Evolutionary conservation across 495 filamentous ascomycete genomes (phyloP).

Genomic region (Amniculicola lignicola): DNA sequence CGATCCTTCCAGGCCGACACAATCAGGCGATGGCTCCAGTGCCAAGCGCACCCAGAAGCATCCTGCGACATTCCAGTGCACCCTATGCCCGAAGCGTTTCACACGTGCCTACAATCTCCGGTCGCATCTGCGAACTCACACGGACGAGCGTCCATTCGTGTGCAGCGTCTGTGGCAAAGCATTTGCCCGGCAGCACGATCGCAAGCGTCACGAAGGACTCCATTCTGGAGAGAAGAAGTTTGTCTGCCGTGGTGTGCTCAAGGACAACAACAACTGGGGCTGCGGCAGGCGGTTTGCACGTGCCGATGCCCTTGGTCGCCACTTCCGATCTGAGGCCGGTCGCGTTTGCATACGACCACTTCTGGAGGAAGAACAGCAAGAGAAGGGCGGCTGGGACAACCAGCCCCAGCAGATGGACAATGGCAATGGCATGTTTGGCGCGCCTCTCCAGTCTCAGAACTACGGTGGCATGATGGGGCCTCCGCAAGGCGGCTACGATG

Average conservation of each 20-base stretch:
- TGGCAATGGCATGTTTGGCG: conserved; percentile 17
- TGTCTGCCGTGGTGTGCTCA: conserved; percentile 86
- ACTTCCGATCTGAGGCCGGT: conserved; percentile 94
- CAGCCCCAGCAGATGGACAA: conserved; percentile 31
- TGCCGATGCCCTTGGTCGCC: conserved; percentile 91
- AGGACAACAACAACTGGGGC: conserved; percentile 80
- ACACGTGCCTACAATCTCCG: conserved; percentile 51
- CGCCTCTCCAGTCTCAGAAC: conserved; percentile 5
- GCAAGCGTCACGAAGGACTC: conserved; percentile 45
- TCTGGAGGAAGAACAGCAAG: conserved; percentile 73
- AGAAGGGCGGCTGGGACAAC: conserved; percentile 43
- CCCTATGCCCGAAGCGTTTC: conserved; percentile 48
- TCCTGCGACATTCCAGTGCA: conserved; percentile 55
- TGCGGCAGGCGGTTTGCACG: conserved; percentile 92
- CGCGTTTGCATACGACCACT: conserved; percentile 94
- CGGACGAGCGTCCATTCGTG: conserved; percentile 47
- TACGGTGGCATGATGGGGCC: conserved; percentile 24
- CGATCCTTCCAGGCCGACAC: conserved; percentile 76
- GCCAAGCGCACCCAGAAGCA: conserved; percentile 86
- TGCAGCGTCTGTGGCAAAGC: conserved; percentile 88
- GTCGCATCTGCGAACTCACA: conserved; percentile 47
- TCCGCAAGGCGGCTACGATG: conserved; percentile 25
- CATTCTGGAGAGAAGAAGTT: conserved; percentile 66
- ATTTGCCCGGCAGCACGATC: conserved; percentile 47
- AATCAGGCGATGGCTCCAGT: conserved; percentile 42